Evolutionary conservation across 2,329 filamentous ascomycete species (phyloP), one percentile per base, ranked within the genome.

Genomic region (Daldinia sp.): DNA sequence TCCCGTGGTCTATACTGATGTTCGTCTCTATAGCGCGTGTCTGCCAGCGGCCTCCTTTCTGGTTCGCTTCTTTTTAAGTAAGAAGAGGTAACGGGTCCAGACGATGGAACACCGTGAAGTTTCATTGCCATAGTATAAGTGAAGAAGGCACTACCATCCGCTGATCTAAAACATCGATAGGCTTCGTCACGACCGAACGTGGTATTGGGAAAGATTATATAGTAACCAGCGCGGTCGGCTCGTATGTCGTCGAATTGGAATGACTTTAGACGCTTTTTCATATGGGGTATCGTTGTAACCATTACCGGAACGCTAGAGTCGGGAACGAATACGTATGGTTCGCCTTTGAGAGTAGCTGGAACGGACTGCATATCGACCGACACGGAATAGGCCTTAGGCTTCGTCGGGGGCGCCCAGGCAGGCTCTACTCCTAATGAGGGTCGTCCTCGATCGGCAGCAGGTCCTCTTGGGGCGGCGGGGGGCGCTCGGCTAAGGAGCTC

Each of bases 51-150:
- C 63, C 75, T 63, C 58, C 68, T 67, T 58, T 73, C 70, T 57
- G 65, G 64, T 34, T 74, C 62, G 63, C 54, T 55, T 68, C 64
- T 52, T 63, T 74, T 55, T 54, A 66, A 11, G 64, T 67, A 64
- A 3, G 70, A 69, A 7, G 67, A 50, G 15, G 70, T 54, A 72
- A 80, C 61, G 76, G 71, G 65, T 70, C 67, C 73, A 4, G 72
- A 68, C 7, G 68, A 64, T 1, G 69, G 64, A 3, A 76, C 76
- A 13, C 75, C 75, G 3, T 90, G 90, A 58, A 93, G 88, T 74
- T 94, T 90, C 93, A 99, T 96, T 43, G 88, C 86, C 91, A 99
- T 94, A 63, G 80, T 81, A 64, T 98, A 98, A 1, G 91, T 97
- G 80, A 99, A 99, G 66, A 99, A 87, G 4, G 91, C 86, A 41